Evolutionary conservation across 2,329 filamentous ascomycete genomes (phyloP).

Genomic region (Elsinoe ampelina): DNA sequence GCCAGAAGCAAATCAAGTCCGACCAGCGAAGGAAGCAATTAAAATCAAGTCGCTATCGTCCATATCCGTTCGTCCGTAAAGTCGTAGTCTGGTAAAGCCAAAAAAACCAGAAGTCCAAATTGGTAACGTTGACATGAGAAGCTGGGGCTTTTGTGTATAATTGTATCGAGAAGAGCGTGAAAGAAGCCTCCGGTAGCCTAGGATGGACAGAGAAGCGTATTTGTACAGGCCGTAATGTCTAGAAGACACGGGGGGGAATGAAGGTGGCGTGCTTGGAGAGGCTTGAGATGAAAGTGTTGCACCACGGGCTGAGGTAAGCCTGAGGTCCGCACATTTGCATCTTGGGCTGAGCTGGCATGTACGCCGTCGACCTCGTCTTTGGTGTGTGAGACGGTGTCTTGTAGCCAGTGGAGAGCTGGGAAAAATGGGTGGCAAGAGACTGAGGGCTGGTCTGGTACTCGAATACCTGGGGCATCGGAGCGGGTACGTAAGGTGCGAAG

Average conservation of each 20-base stretch:
- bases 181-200: not conserved
- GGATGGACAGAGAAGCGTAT: slow-evolving; percentile 6
- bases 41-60: slow-evolving; percentile 13
- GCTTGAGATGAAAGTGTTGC: slow-evolving; percentile 16
- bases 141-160: not conserved
- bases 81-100: slow-evolving; percentile 8
- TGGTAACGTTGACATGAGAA: slow-evolving; percentile 14
- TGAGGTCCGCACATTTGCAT: slow-evolving; percentile 15
- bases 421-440: slow-evolving; percentile 11
- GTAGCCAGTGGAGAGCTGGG: slow-evolving; percentile 13
- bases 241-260: slow-evolving; percentile 17
- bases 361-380: slow-evolving; percentile 4
- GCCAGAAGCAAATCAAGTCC: not conserved
- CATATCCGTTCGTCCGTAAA: slow-evolving; percentile 13
- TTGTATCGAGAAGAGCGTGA: not conserved
- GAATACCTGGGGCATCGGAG: slow-evolving; percentile 3
- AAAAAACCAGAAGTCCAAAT: not conserved
- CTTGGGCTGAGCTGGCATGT: slow-evolving; percentile 1
- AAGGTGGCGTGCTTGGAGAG: slow-evolving; percentile 17
- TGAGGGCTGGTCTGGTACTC: slow-evolving; percentile 5
- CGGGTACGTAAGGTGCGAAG: slow-evolving; percentile 13
- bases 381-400: slow-evolving; percentile 1
- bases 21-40: not conserved
- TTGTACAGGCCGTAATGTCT: slow-evolving; percentile 9
- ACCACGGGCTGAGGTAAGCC: slow-evolving; percentile 16